phyloP scores from a whole-genome alignment of 306 rosid genomes.

The Argentina anserina region DNA sequence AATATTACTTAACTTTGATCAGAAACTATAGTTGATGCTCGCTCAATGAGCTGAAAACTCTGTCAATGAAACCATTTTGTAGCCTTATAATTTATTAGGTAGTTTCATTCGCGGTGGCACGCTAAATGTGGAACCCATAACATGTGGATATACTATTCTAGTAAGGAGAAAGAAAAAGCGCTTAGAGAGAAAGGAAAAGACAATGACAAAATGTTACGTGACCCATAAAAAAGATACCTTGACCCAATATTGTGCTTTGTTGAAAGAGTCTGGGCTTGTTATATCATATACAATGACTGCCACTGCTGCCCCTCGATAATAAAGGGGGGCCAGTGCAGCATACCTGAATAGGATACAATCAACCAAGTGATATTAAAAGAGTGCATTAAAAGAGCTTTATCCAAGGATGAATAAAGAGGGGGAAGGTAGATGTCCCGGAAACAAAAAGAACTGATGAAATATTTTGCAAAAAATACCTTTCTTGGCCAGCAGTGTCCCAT shows the following conservation, averaged over 20 bases:
- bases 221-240: slow-evolving; percentile 55
- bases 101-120: background rate
- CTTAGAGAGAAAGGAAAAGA: background rate
- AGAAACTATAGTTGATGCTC: background rate
- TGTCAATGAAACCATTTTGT: background rate
- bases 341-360: slow-evolving; percentile 53
- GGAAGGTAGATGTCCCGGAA: slow-evolving; percentile 3
- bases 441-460: background rate
- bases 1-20: background rate
- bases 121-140: background rate
- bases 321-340: slow-evolving; percentile 94
- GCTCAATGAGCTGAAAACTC: background rate
- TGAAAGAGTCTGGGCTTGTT: slow-evolving; percentile 87
- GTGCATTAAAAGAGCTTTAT: background rate
- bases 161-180: background rate
- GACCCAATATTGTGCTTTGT: slow-evolving; percentile 99
- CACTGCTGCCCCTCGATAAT: slow-evolving; percentile 95
- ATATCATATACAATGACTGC: slow-evolving; percentile 95
- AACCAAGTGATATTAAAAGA: slow-evolving; percentile 20
- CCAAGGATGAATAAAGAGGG: slow-evolving; percentile 9
- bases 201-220: background rate
- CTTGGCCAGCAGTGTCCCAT: slow-evolving; percentile 99
- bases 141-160: background rate
- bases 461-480: slow-evolving; percentile 54
- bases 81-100: background rate